Conservation (phyloP, 2,329 filamentous ascomycete genomes). For the Clonostachys rosea region DNA sequence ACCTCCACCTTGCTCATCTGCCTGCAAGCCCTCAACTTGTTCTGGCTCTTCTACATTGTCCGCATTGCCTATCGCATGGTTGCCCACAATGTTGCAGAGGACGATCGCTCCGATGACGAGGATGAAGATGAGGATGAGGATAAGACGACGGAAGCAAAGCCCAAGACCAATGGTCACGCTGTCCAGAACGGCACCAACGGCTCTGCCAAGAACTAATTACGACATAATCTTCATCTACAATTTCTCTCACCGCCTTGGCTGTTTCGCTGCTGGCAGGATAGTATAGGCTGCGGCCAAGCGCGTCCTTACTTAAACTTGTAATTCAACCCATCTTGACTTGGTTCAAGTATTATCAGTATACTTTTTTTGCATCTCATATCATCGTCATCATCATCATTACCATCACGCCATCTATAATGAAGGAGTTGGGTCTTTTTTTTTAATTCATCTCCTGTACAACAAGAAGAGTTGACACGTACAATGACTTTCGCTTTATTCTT, state of each 20-base stretch:
- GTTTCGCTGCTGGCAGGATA: no score
- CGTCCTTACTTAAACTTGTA: not conserved
- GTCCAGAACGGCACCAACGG: slow-evolving; percentile 2
- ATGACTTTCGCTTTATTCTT: no score
- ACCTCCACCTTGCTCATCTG: slow-evolving; percentile 58
- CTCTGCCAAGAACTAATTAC: slow-evolving; percentile 3
- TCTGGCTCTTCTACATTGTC: slow-evolving; percentile 77
- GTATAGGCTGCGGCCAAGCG: not conserved
- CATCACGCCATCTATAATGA: no score
- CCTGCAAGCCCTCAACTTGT: slow-evolving; percentile 72
- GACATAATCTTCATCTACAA: not conserved
- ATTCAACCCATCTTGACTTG: not conserved
- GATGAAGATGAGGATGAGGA: slow-evolving; percentile 56
- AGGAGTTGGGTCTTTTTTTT: no score
- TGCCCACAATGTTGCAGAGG: slow-evolving; percentile 54
- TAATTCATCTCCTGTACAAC: no score
- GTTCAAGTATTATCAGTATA: not conserved
- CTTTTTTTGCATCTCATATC: not conserved
- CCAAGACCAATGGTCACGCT: slow-evolving; percentile 9
- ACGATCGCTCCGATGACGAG: slow-evolving; percentile 68
- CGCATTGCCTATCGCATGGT: slow-evolving; percentile 71
- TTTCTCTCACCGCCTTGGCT: not conserved
- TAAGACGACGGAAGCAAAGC: slow-evolving; percentile 20
- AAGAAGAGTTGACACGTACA: no score
- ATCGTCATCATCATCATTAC: no score